A percentile compares a stretch with the other conserved stretches of the same genome.
These are phyloP conservation scores for Globisporangium yorkense DNA, from an alignment of 352 stramenopile genomes.

Conservation along the genomic window DNA sequence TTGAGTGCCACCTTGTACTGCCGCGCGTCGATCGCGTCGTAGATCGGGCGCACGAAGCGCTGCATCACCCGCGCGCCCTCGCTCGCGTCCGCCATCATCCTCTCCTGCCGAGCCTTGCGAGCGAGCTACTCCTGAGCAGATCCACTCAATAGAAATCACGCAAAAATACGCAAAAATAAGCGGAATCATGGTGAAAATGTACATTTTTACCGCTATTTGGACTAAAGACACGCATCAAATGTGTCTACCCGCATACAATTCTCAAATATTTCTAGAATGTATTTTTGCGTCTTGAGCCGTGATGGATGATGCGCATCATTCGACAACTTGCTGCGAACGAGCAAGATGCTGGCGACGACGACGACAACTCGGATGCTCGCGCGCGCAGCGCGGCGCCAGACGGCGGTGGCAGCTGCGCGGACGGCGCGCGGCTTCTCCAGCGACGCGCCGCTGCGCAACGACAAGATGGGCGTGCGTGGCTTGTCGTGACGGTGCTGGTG, in stretches of 20 bases:
- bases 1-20: slow-evolving; percentile 85
- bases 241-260: background rate
- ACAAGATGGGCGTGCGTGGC: slow-evolving; percentile 63
- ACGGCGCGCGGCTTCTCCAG: slow-evolving; percentile 34
- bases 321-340: background rate
- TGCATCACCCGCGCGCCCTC: slow-evolving; percentile 49
- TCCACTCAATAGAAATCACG: background rate
- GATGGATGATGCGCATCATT: background rate
- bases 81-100: slow-evolving; percentile 43
- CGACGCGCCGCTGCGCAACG: slow-evolving; percentile 20
- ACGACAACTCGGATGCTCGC: slow-evolving; percentile 13
- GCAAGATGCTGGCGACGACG: slow-evolving; percentile 26
- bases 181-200: background rate
- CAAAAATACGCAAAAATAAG: background rate
- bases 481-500: background rate
- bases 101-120: background rate
- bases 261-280: background rate
- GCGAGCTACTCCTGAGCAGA: background rate
- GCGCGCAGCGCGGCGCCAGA: slow-evolving; percentile 15
- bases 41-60: slow-evolving; percentile 79
- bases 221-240: background rate
- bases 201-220: background rate
- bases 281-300: background rate
- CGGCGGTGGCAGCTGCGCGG: background rate
- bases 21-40: slow-evolving; percentile 74